Evolutionary conservation across 2,329 filamentous ascomycete species (phyloP), one percentile per base, ranked within the genome.

Genomic region (Neonectria faginata): DNA sequence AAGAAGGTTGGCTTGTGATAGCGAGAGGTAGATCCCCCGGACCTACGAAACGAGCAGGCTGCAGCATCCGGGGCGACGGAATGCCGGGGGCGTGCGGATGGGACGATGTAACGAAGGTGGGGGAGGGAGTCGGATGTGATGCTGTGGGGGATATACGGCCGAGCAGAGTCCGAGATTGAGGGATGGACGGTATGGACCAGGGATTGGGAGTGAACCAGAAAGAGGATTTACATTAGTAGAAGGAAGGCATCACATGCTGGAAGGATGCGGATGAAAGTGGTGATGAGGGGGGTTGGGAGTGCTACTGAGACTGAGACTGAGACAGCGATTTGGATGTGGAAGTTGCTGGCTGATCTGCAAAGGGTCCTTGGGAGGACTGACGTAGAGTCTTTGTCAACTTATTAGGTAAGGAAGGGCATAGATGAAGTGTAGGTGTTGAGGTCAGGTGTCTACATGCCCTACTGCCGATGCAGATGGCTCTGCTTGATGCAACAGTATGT

Each of bases 131-230:
- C 64, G 47, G 53, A 62, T 58, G 47, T 25, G 58, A 62, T 64
- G 52, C 63, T 48, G 57, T 60, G 22, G 65, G 63, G 62, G 62
- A 66, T 31, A 44, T 69, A 67, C 52, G 61, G 56, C 67, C 67
- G 65, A 69, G 59, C 65, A 61, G 59, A 42, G 67, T 50, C 67
- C 65, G 71, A 67, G 64, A 69, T 70, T 64, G 69, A 63, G 67
- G 62, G 69, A 69, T 63, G 51, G 44, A 45, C 52, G 47, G 29
- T 51, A 36, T 51, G 29, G 48, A 14, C 48, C n/a, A 20, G 45
- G 54, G 53, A 47, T 58, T 59, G 59, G 57, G 61, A 61, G 36
- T 16, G 36, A 39, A n/a, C 14, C 36, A n/a, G 36, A 39, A 39
- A 2, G 36, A 39, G 12, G 14, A n/a, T 39, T 39, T 7, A 31